Percentiles rank a stretch among this genome's conserved stretches.
Evolutionary conservation across 768 basidiomycete genomes (phyloP).

Genomic region (Leccinellum albellum): DNA sequence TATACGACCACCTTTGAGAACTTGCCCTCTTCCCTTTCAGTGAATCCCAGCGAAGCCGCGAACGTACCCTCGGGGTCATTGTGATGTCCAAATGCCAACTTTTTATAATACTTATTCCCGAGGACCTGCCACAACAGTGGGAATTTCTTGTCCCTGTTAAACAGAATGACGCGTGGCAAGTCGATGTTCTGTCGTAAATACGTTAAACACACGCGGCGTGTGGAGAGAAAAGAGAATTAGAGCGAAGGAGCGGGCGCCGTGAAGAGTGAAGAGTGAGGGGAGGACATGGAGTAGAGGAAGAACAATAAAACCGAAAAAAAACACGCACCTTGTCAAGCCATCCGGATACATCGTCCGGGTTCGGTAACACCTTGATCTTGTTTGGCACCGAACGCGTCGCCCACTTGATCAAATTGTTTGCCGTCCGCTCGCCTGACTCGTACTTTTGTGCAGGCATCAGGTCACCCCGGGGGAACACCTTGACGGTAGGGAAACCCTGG

Average conservation of each 20-base stretch:
- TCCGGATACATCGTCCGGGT: conserved; percentile 50
- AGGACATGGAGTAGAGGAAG: neutral
- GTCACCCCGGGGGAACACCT: conserved; percentile 80
- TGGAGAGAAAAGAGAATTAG: neutral
- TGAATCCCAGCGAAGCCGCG: conserved; percentile 55
- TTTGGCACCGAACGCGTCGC: conserved; percentile 73
- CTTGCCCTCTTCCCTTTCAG: conserved; percentile 47
- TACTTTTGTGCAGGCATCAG: conserved; percentile 60
- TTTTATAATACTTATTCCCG: conserved; percentile 63
- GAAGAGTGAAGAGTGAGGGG: neutral
- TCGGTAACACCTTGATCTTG: conserved; percentile 57
- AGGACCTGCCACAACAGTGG: conserved; percentile 81
- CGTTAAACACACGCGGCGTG: neutral
- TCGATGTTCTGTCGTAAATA: conserved; percentile 32
- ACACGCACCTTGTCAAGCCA: conserved; percentile 67
- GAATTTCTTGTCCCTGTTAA: conserved; percentile 72
- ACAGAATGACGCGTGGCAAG: conserved; percentile 57
- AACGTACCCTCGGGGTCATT: conserved; percentile 63
- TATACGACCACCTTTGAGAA: conserved; percentile 71
- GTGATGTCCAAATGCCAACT: conserved; percentile 59
- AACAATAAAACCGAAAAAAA: neutral
- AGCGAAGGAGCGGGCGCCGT: neutral
- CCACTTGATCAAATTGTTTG: conserved; percentile 71
- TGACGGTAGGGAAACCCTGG: conserved; percentile 91
- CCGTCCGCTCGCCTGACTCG: conserved; percentile 65